Evolutionary conservation across 495 filamentous ascomycete genomes (phyloP).

Genomic region (Podospora tetraspora): DNA sequence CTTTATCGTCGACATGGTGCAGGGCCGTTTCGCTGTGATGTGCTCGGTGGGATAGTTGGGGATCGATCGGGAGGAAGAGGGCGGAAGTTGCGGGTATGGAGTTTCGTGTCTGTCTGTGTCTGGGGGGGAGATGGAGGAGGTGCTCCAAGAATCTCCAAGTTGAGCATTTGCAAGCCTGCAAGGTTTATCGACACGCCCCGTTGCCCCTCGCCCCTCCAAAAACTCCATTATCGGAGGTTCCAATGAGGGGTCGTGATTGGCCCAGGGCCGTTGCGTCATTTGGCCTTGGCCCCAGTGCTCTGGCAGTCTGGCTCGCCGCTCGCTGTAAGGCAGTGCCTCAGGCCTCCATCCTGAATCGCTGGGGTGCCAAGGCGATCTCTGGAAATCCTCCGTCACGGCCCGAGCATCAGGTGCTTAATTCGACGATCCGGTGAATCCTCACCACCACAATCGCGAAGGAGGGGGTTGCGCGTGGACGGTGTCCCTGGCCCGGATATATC

Average conservation of each 20-base stretch:
- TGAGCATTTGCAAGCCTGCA: background rate
- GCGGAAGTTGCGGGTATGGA: background rate
- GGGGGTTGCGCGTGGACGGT: background rate
- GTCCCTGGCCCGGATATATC: background rate
- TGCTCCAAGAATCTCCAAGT: background rate
- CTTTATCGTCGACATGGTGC: slow-evolving; percentile 62
- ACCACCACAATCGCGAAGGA: background rate
- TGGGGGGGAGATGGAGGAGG: background rate
- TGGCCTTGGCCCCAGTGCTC: background rate
- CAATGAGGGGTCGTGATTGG: background rate
- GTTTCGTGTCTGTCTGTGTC: background rate
- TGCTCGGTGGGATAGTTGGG: background rate
- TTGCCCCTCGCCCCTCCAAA: background rate
- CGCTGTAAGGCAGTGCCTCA: background rate
- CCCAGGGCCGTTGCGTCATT: background rate
- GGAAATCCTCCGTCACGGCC: background rate
- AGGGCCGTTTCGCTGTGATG: background rate
- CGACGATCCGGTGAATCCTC: background rate
- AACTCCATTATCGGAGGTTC: background rate
- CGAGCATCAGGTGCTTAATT: background rate
- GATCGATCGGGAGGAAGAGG: background rate
- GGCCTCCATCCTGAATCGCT: background rate
- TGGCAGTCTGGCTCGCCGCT: background rate
- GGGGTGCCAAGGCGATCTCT: background rate
- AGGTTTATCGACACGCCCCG: background rate